Conservation (phyloP, 2,329 filamentous ascomycete species). For the Aspergillus phoenicis region DNA sequence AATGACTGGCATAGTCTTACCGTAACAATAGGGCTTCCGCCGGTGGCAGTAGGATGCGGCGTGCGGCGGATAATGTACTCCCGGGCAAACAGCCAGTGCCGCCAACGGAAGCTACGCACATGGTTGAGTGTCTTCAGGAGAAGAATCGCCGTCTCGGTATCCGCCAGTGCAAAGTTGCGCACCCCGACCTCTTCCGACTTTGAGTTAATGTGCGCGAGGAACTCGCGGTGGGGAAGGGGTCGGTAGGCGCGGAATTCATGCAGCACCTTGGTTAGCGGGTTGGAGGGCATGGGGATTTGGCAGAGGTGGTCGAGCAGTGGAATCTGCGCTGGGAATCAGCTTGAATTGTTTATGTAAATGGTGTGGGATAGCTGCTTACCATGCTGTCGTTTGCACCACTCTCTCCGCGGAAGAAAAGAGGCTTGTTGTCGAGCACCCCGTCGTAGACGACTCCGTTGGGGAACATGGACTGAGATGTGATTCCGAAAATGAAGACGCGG, state of each 20-base stretch:
- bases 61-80: constrained; percentile 53
- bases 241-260: constrained; percentile 87
- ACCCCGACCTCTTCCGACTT: constrained; percentile 53
- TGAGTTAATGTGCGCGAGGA: constrained; percentile 70
- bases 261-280: constrained; percentile 84
- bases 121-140: constrained; percentile 51
- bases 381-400: constrained; percentile 94
- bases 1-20: constrained; percentile 29
- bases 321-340: constrained; percentile 51
- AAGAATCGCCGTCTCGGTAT: constrained; percentile 45
- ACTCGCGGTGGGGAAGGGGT: constrained; percentile 83
- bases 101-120: constrained; percentile 53
- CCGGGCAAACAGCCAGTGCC: constrained; percentile 52
- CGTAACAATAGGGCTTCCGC: constrained; percentile 53
- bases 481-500: constrained; percentile 96
- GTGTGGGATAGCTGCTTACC: constrained; percentile 45
- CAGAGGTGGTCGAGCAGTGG: constrained; percentile 87
- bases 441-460: constrained; percentile 88
- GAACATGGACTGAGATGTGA: constrained; percentile 92
- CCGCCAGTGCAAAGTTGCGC: constrained; percentile 39
- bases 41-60: constrained; percentile 51
- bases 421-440: constrained; percentile 70
- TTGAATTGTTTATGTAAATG: not conserved
- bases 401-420: constrained; percentile 84
- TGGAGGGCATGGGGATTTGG: constrained; percentile 83